Evolutionary conservation across 2,329 filamentous ascomycete species (phyloP).

Genomic region (Dichotomopilus funicola): DNA sequence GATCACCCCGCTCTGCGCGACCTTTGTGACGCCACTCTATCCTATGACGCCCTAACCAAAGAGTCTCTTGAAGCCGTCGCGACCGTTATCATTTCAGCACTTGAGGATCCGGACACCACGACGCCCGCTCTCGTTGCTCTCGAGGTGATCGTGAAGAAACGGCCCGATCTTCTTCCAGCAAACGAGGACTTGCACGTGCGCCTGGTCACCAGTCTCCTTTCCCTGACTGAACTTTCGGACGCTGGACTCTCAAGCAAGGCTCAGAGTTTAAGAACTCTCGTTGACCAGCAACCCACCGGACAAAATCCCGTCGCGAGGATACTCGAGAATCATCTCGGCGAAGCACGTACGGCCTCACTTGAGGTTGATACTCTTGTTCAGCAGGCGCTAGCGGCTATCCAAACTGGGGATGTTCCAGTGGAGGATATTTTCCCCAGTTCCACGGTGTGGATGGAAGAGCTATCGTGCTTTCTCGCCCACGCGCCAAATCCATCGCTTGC

Average conservation of each 20-base stretch:
- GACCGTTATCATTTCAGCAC: conserved; percentile 24
- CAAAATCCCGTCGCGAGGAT: conserved; percentile 43
- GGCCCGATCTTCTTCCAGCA: conserved; percentile 38
- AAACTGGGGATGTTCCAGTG: conserved; percentile 28
- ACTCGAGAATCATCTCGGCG: conserved; percentile 50
- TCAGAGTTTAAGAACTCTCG: conserved; percentile 36
- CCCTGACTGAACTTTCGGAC: conserved; percentile 46
- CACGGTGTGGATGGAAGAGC: conserved; percentile 57
- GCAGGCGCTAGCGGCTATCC: conserved; percentile 38
- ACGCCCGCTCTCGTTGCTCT: conserved; percentile 38
- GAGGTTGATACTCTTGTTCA: conserved; percentile 49
- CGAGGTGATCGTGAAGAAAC: conserved; percentile 41
- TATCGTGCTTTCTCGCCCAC: conserved; percentile 48
- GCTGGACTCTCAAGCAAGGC: conserved; percentile 35
- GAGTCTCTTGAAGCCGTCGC: conserved; percentile 28
- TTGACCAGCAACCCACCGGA: conserved; percentile 39
- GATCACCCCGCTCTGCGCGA: conserved; percentile 31
- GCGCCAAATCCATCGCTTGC: conserved; percentile 58
- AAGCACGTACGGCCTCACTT: conserved; percentile 42
- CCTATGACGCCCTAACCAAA: conserved; percentile 36
- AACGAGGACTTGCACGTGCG: conserved; percentile 42
- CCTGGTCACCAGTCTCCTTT: conserved; percentile 47
- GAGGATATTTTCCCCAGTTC: conserved; percentile 56
- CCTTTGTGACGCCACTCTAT: conserved; percentile 43
- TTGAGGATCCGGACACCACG: conserved; percentile 21